phyloP scores from a whole-genome alignment of 1,139 yeast genomes.

The Suhomyces anneliseae region DNA sequence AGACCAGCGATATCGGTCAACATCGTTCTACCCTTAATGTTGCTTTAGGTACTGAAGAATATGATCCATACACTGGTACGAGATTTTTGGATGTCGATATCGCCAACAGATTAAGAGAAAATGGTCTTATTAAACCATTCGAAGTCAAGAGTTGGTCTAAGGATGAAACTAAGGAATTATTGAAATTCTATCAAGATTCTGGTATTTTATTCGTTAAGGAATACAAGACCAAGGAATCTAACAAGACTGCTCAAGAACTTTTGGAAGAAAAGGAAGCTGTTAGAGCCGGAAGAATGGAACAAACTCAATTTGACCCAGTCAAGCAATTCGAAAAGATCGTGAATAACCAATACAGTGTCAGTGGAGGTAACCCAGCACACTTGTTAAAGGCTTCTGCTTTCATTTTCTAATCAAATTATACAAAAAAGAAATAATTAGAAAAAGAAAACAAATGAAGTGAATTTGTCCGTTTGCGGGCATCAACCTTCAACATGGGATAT shows the following conservation, averaged over 20 bases:
- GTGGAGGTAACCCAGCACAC: constrained; percentile 80
- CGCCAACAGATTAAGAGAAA: constrained; percentile 47
- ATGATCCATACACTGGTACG: constrained; percentile 57
- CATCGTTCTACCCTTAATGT: constrained; percentile 55
- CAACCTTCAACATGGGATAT: no score
- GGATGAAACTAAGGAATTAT: constrained; percentile 53
- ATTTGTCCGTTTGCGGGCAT: no score
- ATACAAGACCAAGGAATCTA: constrained; percentile 43
- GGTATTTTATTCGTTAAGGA: constrained; percentile 50
- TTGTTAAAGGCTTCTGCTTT: constrained; percentile 47
- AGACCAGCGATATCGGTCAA: constrained; percentile 37
- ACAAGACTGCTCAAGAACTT: constrained; percentile 23
- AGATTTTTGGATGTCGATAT: constrained; percentile 55
- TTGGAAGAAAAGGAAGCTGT: constrained; percentile 16
- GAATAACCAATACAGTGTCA: constrained; percentile 62
- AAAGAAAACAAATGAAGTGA: no score
- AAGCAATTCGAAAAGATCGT: constrained; percentile 34
- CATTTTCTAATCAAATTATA: constrained; percentile 11
- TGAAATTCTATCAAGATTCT: constrained; percentile 55
- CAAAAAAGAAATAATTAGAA: no score
- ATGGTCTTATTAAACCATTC: constrained; percentile 50
- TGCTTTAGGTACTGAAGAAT: constrained; percentile 54
- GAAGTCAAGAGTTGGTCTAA: constrained; percentile 52
- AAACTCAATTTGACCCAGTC: constrained; percentile 20
- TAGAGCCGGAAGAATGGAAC: constrained; percentile 18